Evolutionary conservation across 768 basidiomycete genomes (phyloP), one percentile per base, ranked within the genome.

Genomic region (Russula sp.): DNA sequence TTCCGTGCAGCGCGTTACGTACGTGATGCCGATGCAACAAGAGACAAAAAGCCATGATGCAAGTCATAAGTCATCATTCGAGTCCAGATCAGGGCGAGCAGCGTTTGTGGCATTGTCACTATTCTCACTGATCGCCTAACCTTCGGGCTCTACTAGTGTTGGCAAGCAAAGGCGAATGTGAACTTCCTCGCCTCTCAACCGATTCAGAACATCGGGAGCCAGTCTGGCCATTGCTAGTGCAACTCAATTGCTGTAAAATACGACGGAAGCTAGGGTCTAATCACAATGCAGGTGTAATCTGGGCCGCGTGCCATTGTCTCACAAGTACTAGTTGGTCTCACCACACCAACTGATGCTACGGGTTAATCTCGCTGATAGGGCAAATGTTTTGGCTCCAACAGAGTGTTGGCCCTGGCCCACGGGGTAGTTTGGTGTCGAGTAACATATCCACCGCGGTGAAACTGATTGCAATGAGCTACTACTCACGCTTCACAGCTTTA

Each of bases 371-470:
- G 61, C 52, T 11, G 68, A 62, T 9, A 69, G 10, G 1, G 40
- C 30, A 11, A 67, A 69, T 4, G 65, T 63, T 3, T 56, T 61
- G 18, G 56, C 62, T 18, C 68, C 66, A 7, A 69, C 66, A 20
- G 42, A 3, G 32, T 64, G 64, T 9, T 66, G 66, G 30, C 68
- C 68, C 38, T 40, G 16, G 38, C 38, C 38, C 38, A 18, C 38
- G 38, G 38, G 13, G 54, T 2, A 32, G 66, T 56, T 11, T 52
- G 60, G 34, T 18, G 38, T 59, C 49, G 26, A 66, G 58, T 26
- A 38, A 22, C n/a, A 46, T 46, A 10, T 22, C 10, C 8, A 18
- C 22, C 46, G 5, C 22, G 24, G 11, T 49, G 22, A 26, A 49
- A 49, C 24, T 26, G 24, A 26, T 49, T 5, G 48, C 24, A 5